Conservation (phyloP, 1,284 basidiomycete genomes). For the Pyrrhoderma lamaoense region DNA sequence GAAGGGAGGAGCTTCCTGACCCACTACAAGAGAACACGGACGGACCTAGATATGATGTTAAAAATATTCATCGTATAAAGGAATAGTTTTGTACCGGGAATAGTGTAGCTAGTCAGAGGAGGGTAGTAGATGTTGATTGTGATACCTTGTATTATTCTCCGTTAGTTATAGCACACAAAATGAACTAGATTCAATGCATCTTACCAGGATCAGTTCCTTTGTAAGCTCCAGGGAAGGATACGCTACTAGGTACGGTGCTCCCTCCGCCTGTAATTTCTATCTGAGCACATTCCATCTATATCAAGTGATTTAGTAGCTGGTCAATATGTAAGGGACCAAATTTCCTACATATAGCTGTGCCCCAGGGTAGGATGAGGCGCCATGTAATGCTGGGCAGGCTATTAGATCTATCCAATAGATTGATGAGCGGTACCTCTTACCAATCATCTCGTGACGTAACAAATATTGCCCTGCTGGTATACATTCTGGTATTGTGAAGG, state of each 20-base stretch:
- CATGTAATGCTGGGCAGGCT: constrained; percentile 39
- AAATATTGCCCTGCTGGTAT: constrained; percentile 44
- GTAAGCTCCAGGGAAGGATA: constrained; percentile 41
- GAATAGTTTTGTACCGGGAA: constrained; percentile 16
- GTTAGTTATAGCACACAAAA: not conserved
- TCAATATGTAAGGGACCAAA: constrained; percentile 1
- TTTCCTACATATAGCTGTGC: constrained; percentile 42
- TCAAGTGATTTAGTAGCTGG: not conserved
- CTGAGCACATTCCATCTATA: constrained; percentile 47
- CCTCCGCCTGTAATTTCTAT: constrained; percentile 46
- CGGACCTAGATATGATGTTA: too few species aligned
- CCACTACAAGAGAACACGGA: constrained; percentile 14
- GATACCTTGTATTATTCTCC: constrained; percentile 3
- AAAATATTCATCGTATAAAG: too few species aligned
- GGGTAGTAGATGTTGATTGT: constrained; percentile 17
- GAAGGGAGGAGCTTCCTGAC: not conserved
- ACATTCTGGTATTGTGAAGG: constrained; percentile 44
- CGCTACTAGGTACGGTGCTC: constrained; percentile 35
- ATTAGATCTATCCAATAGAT: not conserved
- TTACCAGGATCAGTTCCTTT: constrained; percentile 15
- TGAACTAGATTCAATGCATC: not conserved
- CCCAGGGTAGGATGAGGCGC: constrained; percentile 37
- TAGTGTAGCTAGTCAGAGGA: constrained; percentile 10
- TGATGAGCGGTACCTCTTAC: constrained; percentile 22
- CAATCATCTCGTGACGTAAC: constrained; percentile 46